A percentile compares a stretch with the other conserved stretches of the same genome.
These are phyloP conservation scores for Stygiomarasmius scandens DNA, from an alignment of 1,284 basidiomycete species.

Conservation along the genomic window DNA sequence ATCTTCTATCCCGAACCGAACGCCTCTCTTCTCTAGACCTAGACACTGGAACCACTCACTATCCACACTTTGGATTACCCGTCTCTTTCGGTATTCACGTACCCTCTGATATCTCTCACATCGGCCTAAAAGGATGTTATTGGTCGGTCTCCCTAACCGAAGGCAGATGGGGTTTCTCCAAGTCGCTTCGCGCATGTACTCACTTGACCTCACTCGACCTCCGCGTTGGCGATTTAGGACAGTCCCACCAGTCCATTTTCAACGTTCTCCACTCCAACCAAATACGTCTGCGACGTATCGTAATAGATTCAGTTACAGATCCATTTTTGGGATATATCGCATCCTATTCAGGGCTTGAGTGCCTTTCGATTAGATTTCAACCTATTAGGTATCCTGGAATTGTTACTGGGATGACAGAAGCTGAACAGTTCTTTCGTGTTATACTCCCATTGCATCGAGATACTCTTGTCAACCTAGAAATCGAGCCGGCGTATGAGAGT, in stretches of 20 bases:
- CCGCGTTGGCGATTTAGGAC: not conserved
- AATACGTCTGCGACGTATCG: not conserved
- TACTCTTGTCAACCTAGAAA: not conserved
- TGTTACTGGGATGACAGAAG: not conserved
- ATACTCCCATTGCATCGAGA: not conserved
- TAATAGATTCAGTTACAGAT: not conserved
- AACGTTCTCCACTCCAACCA: not conserved
- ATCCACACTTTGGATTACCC: not conserved
- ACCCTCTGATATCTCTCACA: not conserved
- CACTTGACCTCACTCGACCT: not conserved
- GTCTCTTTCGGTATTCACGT: not conserved
- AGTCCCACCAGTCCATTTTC: not conserved
- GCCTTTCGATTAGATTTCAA: not conserved
- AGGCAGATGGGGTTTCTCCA: no score
- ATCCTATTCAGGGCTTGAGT: not conserved
- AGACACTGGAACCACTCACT: not conserved
- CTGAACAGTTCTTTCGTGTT: not conserved
- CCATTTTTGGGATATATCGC: not conserved
- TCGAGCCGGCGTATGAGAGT: not conserved
- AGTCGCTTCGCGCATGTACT: no score
- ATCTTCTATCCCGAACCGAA: not conserved
- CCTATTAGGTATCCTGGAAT: no score
- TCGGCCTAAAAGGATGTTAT: not conserved
- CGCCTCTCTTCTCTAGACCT: no score
- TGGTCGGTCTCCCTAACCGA: no score